These are phyloP conservation scores for Colletotrichum truncatum DNA, from an alignment of 2,329 filamentous ascomycete species.

Conservation along the genomic window DNA sequence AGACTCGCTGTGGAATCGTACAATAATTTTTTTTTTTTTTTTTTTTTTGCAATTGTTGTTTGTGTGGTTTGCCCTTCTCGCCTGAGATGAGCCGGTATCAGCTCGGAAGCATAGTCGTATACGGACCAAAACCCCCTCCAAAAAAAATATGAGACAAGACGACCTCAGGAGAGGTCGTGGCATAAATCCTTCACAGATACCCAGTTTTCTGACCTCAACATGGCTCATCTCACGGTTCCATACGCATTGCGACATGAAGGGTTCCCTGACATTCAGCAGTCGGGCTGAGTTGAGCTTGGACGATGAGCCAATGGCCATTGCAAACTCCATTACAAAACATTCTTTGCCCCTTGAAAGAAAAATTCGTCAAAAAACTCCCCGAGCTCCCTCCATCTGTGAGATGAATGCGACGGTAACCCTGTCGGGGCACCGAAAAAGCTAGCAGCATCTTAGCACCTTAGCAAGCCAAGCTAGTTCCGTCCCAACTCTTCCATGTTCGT, in stretches of 20 bases:
- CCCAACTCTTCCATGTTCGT: background rate
- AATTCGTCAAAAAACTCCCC: background rate
- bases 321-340: background rate
- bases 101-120: too few relatives aligned
- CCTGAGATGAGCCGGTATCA: background rate
- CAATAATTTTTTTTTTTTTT: background rate
- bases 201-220: constrained; percentile 1
- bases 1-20: constrained; percentile 1
- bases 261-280: background rate
- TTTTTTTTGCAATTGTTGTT: background rate
- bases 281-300: background rate
- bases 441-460: too few relatives aligned
- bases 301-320: background rate
- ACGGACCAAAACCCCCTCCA: too few relatives aligned
- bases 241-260: constrained; percentile 3
- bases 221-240: background rate
- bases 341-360: background rate
- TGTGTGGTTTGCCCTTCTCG: background rate
- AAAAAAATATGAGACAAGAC: background rate
- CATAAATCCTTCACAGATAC: background rate
- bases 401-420: background rate
- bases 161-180: background rate
- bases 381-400: background rate
- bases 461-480: background rate
- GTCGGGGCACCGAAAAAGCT: background rate